phyloP scores from a whole-genome alignment of 352 stramenopile genomes.

The Phytopythium mirpurense region DNA sequence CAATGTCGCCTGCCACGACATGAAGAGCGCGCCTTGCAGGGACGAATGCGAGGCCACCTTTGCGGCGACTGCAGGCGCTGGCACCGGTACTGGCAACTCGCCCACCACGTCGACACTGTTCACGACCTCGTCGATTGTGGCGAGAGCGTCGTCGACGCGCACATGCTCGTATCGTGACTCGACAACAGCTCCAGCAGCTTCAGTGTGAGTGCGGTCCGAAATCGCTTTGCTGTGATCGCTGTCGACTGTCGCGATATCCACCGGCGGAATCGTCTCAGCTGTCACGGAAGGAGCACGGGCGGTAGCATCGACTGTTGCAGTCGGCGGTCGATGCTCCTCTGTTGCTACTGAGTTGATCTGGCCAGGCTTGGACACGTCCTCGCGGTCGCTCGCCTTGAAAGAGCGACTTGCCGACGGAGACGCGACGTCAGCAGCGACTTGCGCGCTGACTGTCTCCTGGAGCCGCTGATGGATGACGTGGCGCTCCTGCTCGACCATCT shows the following conservation, averaged over 20 bases:
- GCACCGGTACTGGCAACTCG: neutral
- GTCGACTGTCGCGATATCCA: neutral
- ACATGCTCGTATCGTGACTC: neutral
- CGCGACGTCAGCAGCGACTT: conserved; percentile 4
- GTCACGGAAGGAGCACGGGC: neutral
- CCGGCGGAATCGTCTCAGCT: neutral
- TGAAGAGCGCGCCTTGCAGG: conserved; percentile 9
- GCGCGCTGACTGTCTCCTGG: conserved; percentile 21
- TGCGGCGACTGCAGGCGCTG: neutral
- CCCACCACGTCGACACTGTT: neutral
- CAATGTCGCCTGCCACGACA: conserved; percentile 38
- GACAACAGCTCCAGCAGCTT: neutral
- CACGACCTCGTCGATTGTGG: neutral
- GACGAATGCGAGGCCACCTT: neutral
- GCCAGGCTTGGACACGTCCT: neutral
- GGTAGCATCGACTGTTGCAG: too few relatives aligned
- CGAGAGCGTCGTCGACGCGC: neutral
- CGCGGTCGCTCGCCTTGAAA: neutral
- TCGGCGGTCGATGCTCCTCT: neutral
- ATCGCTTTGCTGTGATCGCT: neutral
- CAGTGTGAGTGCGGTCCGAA: neutral
- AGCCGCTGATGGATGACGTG: conserved; percentile 37
- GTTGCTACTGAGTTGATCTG: neutral
- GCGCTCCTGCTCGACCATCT: conserved; percentile 53
- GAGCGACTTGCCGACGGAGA: neutral